phyloP scores from a whole-genome alignment of 78 protist genomes.

The Dictyostelium citrinum region DNA sequence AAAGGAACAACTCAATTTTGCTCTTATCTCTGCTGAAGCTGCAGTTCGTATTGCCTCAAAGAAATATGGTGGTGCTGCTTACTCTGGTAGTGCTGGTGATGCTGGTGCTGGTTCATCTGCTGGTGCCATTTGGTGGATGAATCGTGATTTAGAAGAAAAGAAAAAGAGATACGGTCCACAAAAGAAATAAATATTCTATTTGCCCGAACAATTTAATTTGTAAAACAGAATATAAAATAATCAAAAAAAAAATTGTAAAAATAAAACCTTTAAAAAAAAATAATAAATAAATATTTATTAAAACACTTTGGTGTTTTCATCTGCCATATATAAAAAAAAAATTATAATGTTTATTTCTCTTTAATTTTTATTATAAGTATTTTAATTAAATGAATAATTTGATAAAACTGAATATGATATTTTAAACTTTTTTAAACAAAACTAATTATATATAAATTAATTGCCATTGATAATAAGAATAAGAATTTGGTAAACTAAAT shows the following conservation, averaged over 20 bases:
- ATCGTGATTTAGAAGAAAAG: constrained; percentile 80
- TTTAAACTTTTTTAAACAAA: too few species aligned
- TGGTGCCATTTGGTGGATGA: constrained; percentile 87
- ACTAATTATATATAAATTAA: too few species aligned
- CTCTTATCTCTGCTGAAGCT: constrained; percentile 85
- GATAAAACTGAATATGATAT: too few species aligned
- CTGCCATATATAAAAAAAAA: neutral
- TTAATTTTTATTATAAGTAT: too few species aligned
- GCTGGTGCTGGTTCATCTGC: constrained; percentile 29
- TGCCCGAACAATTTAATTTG: neutral
- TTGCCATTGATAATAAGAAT: too few species aligned
- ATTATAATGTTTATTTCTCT: too few species aligned
- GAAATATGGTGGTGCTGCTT: constrained; percentile 81
- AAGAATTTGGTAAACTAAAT: too few species aligned
- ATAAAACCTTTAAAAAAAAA: neutral
- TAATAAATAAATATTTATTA: neutral
- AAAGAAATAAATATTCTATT: constrained; percentile 37
- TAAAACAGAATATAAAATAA: neutral
- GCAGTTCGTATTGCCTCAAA: constrained; percentile 84
- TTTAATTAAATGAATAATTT: too few species aligned
- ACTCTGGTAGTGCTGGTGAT: constrained; percentile 30
- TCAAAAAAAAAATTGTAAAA: neutral
- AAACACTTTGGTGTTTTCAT: neutral
- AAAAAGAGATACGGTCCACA: constrained; percentile 79
- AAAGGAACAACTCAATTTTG: constrained; percentile 82